Evolutionary conservation across 1,139 yeast species (phyloP).

Genomic region (Candida pseudoviswanathii): DNA sequence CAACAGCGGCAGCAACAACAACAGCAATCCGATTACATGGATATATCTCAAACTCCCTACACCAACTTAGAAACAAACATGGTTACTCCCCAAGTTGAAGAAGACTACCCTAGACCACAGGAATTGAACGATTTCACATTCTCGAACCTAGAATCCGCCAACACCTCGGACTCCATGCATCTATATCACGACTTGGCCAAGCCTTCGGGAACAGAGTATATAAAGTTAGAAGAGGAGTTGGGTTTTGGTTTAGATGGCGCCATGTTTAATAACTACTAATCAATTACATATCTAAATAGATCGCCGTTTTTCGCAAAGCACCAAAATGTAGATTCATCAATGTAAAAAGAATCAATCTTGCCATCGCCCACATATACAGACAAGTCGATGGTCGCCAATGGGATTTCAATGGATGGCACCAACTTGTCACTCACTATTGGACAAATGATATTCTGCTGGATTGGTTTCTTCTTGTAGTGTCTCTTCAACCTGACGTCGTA

Average conservation of each 20-base stretch:
- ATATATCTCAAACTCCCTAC: constrained; percentile 21
- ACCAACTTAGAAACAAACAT: constrained; percentile 10
- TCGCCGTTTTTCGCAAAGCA: constrained; percentile 57
- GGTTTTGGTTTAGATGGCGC: constrained; percentile 51
- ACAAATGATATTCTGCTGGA: constrained; percentile 32
- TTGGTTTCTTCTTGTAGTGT: constrained; percentile 23
- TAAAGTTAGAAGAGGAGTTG: constrained; percentile 47
- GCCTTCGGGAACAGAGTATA: constrained; percentile 28
- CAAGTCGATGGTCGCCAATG: constrained; percentile 37
- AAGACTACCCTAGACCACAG: constrained; percentile 44
- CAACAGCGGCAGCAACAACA: constrained; percentile 17
- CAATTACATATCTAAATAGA: constrained; percentile 35
- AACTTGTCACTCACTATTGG: constrained; percentile 42
- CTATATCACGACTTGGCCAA: constrained; percentile 4
- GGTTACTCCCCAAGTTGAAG: constrained; percentile 8
- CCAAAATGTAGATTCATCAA: constrained; percentile 48
- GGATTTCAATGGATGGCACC: constrained; percentile 45
- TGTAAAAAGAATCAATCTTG: constrained; percentile 44
- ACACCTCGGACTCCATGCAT: constrained; percentile 5
- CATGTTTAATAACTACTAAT: constrained; percentile 11
- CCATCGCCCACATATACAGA: constrained; percentile 40
- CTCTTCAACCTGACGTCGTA: constrained; percentile 37
- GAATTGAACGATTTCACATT: constrained; percentile 46
- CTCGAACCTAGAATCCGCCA: constrained; percentile 18
- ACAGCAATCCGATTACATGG: constrained; percentile 10